Conservation (phyloP, 2,329 filamentous ascomycete species). For the Fusarium pseudocircinatum region DNA sequence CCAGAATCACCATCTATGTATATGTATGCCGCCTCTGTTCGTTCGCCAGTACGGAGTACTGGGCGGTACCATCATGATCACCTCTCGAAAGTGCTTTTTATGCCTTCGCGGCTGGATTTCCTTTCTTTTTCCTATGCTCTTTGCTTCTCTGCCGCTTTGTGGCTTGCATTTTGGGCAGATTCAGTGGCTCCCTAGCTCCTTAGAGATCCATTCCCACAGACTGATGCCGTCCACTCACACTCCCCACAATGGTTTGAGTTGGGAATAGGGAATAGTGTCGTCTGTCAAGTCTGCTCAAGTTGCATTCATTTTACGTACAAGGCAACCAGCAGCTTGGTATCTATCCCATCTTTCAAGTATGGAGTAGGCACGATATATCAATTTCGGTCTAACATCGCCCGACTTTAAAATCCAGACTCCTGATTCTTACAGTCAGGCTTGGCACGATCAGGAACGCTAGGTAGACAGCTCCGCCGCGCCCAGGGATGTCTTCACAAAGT, state of each 20-base stretch:
- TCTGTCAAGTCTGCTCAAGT: not conserved
- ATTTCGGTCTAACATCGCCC: constrained; percentile 4
- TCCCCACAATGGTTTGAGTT: constrained; percentile 14
- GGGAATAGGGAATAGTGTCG: not conserved
- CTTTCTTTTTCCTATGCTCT: constrained; percentile 14
- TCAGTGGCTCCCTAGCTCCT: constrained; percentile 26
- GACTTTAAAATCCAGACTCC: not conserved
- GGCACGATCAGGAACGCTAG: constrained; percentile 9
- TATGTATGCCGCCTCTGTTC: not conserved
- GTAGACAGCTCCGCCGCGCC: not conserved
- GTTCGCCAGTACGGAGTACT: not conserved
- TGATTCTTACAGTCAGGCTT: not conserved
- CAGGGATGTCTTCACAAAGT: not conserved
- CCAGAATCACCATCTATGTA: not conserved
- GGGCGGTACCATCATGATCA: not conserved
- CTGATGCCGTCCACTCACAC: constrained; percentile 30
- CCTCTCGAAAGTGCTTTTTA: not conserved
- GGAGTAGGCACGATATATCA: not conserved
- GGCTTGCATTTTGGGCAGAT: constrained; percentile 19
- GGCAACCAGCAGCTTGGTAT: not conserved
- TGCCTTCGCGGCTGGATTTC: not conserved
- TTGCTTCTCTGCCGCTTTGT: constrained; percentile 17
- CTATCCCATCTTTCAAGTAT: not conserved
- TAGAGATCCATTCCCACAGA: constrained; percentile 28
- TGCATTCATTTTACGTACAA: constrained; percentile 25